phyloP scores from a whole-genome alignment of 2,329 filamentous ascomycete species.

The Ceratocystis colombiana region DNA sequence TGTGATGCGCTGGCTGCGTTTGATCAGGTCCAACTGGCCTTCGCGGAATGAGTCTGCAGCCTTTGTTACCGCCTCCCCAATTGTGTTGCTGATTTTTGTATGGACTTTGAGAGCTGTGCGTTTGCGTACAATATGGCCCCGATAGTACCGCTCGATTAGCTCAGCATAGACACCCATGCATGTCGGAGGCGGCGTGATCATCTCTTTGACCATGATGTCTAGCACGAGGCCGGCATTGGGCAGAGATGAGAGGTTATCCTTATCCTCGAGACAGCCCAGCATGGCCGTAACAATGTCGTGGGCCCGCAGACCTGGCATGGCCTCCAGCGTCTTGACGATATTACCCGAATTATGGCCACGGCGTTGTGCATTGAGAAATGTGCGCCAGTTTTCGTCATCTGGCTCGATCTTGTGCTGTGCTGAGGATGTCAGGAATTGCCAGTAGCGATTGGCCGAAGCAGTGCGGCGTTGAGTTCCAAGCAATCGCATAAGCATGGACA shows the following conservation, averaged over 20 bases:
- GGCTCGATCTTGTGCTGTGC: conserved; percentile 51
- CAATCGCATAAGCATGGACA: conserved; percentile 60
- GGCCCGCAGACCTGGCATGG: conserved; percentile 40
- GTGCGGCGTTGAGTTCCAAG: conserved; percentile 51
- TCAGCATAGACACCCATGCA: conserved; percentile 17
- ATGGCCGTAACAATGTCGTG: conserved; percentile 23
- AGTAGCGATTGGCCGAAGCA: conserved; percentile 62
- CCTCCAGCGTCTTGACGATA: conserved; percentile 48
- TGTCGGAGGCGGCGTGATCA: conserved; percentile 27
- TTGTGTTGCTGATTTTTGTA: conserved; percentile 2
- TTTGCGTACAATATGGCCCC: conserved; percentile 9
- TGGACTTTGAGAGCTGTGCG: conserved; percentile 8
- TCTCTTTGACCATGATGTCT: conserved; percentile 42
- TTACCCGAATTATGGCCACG: conserved; percentile 54
- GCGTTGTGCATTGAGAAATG: conserved; percentile 58
- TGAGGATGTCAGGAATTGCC: conserved; percentile 54
- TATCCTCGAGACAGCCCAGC: conserved; percentile 56
- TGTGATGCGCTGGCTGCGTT: background rate
- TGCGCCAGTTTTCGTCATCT: conserved; percentile 59
- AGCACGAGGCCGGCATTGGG: conserved; percentile 55
- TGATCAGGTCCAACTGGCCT: conserved; percentile 20
- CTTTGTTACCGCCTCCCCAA: conserved; percentile 5
- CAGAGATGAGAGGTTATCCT: conserved; percentile 61
- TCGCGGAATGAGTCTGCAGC: conserved; percentile 15
- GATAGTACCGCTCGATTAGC: conserved; percentile 22